phyloP scores from a whole-genome alignment of 2,329 filamentous ascomycete species.

The Xylaria sp. region DNA sequence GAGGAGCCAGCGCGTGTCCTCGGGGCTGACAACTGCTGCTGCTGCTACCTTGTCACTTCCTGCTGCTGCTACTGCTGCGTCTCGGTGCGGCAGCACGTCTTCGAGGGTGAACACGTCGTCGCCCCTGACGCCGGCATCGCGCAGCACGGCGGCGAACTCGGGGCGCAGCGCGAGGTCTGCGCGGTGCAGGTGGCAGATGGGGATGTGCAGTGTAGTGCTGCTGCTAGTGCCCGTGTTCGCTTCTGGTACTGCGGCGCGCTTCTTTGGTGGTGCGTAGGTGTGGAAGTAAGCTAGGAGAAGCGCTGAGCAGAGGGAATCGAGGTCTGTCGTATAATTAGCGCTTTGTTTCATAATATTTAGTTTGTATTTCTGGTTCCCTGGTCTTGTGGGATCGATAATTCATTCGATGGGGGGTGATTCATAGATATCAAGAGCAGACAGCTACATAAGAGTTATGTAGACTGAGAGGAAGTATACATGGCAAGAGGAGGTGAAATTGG shows the following conservation, averaged over 20 bases:
- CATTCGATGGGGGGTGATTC: no score
- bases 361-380: background rate
- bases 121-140: constrained; percentile 65
- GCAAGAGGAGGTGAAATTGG: background rate
- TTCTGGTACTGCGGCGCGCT: constrained; percentile 35
- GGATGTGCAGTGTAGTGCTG: constrained; percentile 75
- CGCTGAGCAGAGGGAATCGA: constrained; percentile 82
- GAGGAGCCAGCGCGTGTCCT: constrained; percentile 74
- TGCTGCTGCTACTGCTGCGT: background rate
- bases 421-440: background rate
- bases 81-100: constrained; percentile 62
- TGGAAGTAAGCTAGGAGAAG: constrained; percentile 79
- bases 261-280: constrained; percentile 63
- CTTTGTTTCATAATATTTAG: background rate
- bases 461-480: background rate
- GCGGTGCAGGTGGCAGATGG: constrained; percentile 75
- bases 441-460: background rate
- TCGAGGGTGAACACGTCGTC: constrained; percentile 73
- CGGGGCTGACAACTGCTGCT: constrained; percentile 50
- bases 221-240: background rate
- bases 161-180: constrained; percentile 76
- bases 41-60: background rate
- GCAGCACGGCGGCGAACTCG: constrained; percentile 74
- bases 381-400: background rate
- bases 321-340: constrained; percentile 60